phyloP scores from a whole-genome alignment of 768 basidiomycete genomes.

The Suillus bovinus region DNA sequence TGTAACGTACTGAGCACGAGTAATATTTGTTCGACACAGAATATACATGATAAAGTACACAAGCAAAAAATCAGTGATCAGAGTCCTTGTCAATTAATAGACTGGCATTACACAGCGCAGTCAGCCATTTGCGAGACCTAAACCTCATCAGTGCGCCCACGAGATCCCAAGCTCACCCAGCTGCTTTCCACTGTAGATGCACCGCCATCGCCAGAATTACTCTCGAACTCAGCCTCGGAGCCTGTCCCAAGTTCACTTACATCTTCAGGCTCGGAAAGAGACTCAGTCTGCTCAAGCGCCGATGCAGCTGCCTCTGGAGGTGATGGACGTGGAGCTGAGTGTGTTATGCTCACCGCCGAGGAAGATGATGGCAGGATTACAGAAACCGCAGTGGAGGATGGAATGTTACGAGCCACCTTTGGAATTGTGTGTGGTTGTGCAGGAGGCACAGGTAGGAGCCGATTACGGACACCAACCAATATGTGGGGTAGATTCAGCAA shows the following conservation, averaged over 20 bases:
- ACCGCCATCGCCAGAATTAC: slow-evolving; percentile 56
- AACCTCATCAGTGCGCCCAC: slow-evolving; percentile 18
- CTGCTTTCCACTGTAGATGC: slow-evolving; percentile 54
- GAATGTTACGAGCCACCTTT: slow-evolving; percentile 15
- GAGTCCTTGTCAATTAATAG: background rate
- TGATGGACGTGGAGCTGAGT: background rate
- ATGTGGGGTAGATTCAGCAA: slow-evolving; percentile 67
- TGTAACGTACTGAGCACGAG: background rate
- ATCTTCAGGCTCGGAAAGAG: slow-evolving; percentile 12
- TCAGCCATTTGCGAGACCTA: background rate
- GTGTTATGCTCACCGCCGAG: slow-evolving; percentile 1
- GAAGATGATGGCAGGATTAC: background rate
- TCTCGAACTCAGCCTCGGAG: slow-evolving; percentile 72
- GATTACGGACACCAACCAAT: slow-evolving; percentile 62
- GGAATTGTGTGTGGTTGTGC: slow-evolving; percentile 33
- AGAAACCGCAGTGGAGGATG: slow-evolving; percentile 7
- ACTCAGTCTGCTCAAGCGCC: slow-evolving; percentile 13
- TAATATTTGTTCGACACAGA: slow-evolving; percentile 3
- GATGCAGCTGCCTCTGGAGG: background rate
- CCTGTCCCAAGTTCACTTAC: slow-evolving; percentile 40
- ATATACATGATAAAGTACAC: background rate
- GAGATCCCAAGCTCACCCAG: slow-evolving; percentile 63
- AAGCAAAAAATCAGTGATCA: background rate
- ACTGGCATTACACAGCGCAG: background rate
- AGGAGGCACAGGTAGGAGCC: slow-evolving; percentile 54